Base-by-base conservation (phyloP, 2,329 filamentous ascomycete species). In the Camillea tinctor region DNA sequence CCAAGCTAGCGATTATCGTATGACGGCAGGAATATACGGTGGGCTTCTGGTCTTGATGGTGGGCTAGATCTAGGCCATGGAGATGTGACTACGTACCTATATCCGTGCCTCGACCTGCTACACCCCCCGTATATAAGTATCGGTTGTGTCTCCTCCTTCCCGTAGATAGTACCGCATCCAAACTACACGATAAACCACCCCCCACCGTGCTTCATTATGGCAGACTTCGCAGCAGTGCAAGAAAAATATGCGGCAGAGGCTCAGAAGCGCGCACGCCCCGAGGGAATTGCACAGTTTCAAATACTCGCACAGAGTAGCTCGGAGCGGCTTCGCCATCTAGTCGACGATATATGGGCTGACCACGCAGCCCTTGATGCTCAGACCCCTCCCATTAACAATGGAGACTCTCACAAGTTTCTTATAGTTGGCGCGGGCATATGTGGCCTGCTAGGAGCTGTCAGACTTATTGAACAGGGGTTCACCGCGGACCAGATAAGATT, bases 401-500 rank as follows among this genome's bases (percentile, higher is more conserved):
- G 66, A 7, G 68, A 70, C 53, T 55, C 56, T 22, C 64, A 66
- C 54, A 72, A 72, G 55, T 70, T 73, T 52, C 58, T 73, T 26
- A 70, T 72, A 56, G 60, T 66, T 20, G 71, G 71, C 4, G 71
- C 69, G 1, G 70, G 71, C 0, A 57, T 72, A 40, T 67, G 68
- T 2, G 71, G 70, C 4, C 59, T 73, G 8, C 11, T 66, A 7
- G 57, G 58, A 6, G 68, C 69, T 2, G 72, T 73, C 1, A 69
- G 69, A 3, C 71, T 78, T 19, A 69, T 77, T 24, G 64, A 77
- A 49, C 69, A 71, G 3, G 75, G 76, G 0, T 66, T 75, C 9
- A 66, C 68, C 3, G 68, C 73, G 0, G 66, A 75, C 0, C 76
- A 79, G 7, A 75, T 81, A n/a, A 72, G 74, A 0, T 60, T 81